Percentiles rank a stretch among this genome's conserved stretches.
Conservation (phyloP, 106 monocot genomes). For the Ottelia alismoides region DNA sequence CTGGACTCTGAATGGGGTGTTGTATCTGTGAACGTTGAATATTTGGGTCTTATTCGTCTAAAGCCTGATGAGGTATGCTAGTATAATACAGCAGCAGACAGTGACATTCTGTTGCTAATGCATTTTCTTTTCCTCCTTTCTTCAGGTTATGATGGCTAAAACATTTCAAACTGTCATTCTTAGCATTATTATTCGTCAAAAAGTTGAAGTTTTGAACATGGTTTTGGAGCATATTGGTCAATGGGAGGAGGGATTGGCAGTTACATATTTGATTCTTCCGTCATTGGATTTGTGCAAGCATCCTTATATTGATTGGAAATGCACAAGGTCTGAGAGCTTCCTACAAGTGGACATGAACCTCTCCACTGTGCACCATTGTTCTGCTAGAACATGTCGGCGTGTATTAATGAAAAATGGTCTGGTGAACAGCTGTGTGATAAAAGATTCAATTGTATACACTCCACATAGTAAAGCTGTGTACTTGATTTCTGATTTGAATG, state of each 20-base stretch:
- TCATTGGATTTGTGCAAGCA: slow-evolving; percentile 11
- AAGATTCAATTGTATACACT: slow-evolving; percentile 49
- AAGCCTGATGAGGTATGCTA: slow-evolving; percentile 4
- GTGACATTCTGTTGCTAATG: background rate
- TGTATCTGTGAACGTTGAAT: slow-evolving; percentile 22
- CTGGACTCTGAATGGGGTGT: slow-evolving; percentile 19
- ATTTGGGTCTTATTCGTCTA: slow-evolving; percentile 12
- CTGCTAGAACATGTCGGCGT: background rate
- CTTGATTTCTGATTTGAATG: slow-evolving; percentile 26
- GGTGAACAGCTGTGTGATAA: slow-evolving; percentile 28
- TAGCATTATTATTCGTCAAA: slow-evolving; percentile 28
- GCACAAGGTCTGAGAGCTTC: slow-evolving; percentile 15
- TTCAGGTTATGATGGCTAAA: slow-evolving; percentile 36
- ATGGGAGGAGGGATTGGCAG: slow-evolving; percentile 6
- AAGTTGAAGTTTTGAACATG: slow-evolving; percentile 12
- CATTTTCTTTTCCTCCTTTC: background rate
- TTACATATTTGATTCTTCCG: slow-evolving; percentile 49
- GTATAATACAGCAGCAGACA: background rate
- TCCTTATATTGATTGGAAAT: slow-evolving; percentile 33
- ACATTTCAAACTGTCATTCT: slow-evolving; percentile 37
- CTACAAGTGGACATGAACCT: slow-evolving; percentile 4
- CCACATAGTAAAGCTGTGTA: slow-evolving; percentile 45
- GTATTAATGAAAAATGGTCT: slow-evolving; percentile 23
- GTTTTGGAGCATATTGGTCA: slow-evolving; percentile 7
- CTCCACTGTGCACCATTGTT: slow-evolving; percentile 8